Conservation (phyloP, 805 yeast genomes). For the Wickerhamomyces strasburgensis region DNA sequence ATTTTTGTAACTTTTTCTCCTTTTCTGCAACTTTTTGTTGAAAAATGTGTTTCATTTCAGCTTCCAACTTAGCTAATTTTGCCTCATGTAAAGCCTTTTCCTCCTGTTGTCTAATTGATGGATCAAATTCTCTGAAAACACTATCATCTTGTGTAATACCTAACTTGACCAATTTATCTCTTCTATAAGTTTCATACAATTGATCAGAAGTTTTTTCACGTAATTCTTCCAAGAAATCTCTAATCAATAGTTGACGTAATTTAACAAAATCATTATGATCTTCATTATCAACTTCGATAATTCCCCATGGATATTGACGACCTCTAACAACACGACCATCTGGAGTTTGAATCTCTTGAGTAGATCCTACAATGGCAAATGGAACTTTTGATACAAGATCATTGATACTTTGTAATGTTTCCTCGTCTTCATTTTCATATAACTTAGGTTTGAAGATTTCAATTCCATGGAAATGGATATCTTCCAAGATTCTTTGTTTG, state of each 20-base stretch:
- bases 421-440: conserved; percentile 82
- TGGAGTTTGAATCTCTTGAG: conserved; percentile 55
- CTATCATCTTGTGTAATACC: conserved; percentile 90
- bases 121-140: conserved; percentile 95
- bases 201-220: conserved; percentile 74
- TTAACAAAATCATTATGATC: conserved; percentile 88
- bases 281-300: conserved; percentile 91
- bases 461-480: conserved; percentile 69
- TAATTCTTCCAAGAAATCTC: conserved; percentile 90
- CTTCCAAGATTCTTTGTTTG: conserved; percentile 73
- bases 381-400: conserved; percentile 73
- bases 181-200: conserved; percentile 85
- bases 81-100: conserved; percentile 92
- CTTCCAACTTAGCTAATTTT: conserved; percentile 87
- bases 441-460: conserved; percentile 71
- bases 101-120: conserved; percentile 86
- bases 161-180: conserved; percentile 69
- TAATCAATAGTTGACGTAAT: conserved; percentile 81
- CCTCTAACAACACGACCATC: conserved; percentile 87
- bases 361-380: conserved; percentile 92
- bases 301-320: conserved; percentile 95
- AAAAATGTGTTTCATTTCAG: conserved; percentile 94
- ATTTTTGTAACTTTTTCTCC: conserved; percentile 94
- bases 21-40: conserved; percentile 94
- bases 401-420: conserved; percentile 58